Evolutionary conservation across 2,329 filamentous ascomycete species (phyloP).

Genomic region (Helotiales sp.): DNA sequence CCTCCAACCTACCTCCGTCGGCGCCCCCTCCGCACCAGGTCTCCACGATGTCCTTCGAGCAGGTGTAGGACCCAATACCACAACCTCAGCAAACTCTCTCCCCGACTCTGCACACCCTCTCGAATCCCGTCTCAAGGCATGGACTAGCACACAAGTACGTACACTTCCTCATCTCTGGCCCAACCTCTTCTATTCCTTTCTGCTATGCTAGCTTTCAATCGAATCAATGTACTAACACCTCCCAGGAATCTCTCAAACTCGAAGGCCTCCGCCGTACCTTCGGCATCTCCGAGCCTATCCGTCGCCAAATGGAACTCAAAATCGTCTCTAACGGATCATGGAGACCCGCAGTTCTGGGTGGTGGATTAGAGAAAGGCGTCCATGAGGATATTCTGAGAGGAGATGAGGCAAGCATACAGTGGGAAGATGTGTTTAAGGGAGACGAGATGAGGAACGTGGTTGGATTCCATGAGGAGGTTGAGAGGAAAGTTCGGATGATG

Average conservation of each 20-base stretch:
- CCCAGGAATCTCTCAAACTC: slow-evolving; percentile 83
- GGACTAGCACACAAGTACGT: slow-evolving; percentile 89
- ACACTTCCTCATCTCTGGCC: too few species aligned
- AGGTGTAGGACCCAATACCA: slow-evolving; percentile 67
- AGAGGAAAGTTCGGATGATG: slow-evolving; percentile 81
- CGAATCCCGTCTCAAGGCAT: slow-evolving; percentile 83
- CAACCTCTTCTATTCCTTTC: too few species aligned
- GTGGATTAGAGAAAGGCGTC: slow-evolving; percentile 50
- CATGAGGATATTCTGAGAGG: slow-evolving; percentile 89
- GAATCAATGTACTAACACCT: too few species aligned
- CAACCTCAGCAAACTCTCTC: slow-evolving; percentile 38
- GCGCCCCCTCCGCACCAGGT: slow-evolving; percentile 87
- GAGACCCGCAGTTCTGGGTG: slow-evolving; percentile 69
- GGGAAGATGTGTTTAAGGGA: slow-evolving; percentile 92
- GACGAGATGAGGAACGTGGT: slow-evolving; percentile 70
- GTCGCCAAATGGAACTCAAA: slow-evolving; percentile 92
- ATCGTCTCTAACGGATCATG: slow-evolving; percentile 80
- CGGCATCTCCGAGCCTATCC: slow-evolving; percentile 89
- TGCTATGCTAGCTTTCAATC: too few species aligned
- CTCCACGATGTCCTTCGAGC: slow-evolving; percentile 90
- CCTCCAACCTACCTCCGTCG: slow-evolving; percentile 55
- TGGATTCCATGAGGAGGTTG: slow-evolving; percentile 89
- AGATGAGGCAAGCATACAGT: slow-evolving; percentile 73
- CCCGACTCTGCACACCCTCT: slow-evolving; percentile 77
- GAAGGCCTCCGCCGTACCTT: slow-evolving; percentile 82